Base-by-base conservation (phyloP, 2,329 filamentous ascomycete species). In the Neospermospora avenae region DNA sequence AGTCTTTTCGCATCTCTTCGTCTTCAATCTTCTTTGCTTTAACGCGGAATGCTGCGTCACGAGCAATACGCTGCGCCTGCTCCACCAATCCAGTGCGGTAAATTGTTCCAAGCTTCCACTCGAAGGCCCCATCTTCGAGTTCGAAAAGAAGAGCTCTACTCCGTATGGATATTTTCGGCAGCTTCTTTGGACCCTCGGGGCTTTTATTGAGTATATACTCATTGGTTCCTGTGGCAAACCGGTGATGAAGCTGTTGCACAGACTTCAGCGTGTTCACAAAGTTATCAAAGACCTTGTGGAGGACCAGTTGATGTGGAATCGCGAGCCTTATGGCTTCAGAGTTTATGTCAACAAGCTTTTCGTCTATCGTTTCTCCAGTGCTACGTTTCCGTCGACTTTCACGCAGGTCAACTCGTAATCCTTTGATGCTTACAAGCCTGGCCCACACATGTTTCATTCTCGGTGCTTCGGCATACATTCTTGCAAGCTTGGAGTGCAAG, bases 81-180 rank as follows among this genome's bases (percentile, higher is more conserved):
- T 99, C 95, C 58, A 93, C 79, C 20, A 93, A 81, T 0, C 96
- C 95, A 48, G 91, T 85, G 34, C 93, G 87, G 73, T 98, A 99
- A 55, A 99, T 99, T 71, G 92, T 87, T 16, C 93, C 91, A 10
- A 99, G 79, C 72, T 97, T 98, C 90, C 93, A 99, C 73, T 99
- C 95, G 70, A 99, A 99, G 0, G 91, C 88, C 53, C 95, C 93
- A 72, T 99, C 95, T 75, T 99, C 95, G 37, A 99, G 80, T 71
- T 98, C 93, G 61, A 99, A 93, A 2, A 96, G 77, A 24, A 99
- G 80, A 4, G 89, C 90, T 68, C 90, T 89, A 57, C 88, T 89
- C 55, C 92, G 85, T 10, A 99, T 67, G 0, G 92, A 93, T 22
- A 99, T 79, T 70, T 90, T 93, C 1, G 95, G 95, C 0, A 99